phyloP scores from a whole-genome alignment of 1,284 basidiomycete genomes.

The Ustilago esculenta region DNA sequence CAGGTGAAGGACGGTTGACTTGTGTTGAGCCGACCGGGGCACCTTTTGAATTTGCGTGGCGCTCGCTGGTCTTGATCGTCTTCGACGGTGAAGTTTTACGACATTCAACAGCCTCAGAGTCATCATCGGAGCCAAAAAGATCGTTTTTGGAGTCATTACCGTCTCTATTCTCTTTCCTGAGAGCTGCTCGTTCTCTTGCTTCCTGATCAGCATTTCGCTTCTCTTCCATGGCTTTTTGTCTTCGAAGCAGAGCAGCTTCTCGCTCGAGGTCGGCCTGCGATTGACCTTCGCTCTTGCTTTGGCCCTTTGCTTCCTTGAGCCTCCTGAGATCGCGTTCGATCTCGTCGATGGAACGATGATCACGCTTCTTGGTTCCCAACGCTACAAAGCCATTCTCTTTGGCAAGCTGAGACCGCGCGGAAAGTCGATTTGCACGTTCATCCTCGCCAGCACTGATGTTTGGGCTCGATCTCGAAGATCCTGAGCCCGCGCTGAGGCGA shows the following conservation, averaged over 20 bases:
- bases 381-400: constrained; percentile 34
- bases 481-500: constrained; percentile 4
- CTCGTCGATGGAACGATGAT: constrained; percentile 53
- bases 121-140: constrained; percentile 38
- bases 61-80: background rate
- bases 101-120: background rate
- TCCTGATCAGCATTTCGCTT: constrained; percentile 30
- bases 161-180: constrained; percentile 7
- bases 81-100: constrained; percentile 2
- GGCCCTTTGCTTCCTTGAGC: constrained; percentile 29
- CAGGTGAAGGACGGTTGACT: background rate
- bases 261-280: constrained; percentile 29
- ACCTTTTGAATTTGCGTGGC: background rate
- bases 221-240: constrained; percentile 50
- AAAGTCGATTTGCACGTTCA: constrained; percentile 4
- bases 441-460: constrained; percentile 11
- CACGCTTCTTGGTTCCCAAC: constrained; percentile 47
- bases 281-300: constrained; percentile 7
- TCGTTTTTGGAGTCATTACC: constrained; percentile 19
- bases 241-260: constrained; percentile 38
- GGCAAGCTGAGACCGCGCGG: constrained; percentile 9
- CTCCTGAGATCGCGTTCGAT: constrained; percentile 50
- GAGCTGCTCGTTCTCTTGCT: constrained; percentile 23
- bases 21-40: background rate
- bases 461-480: constrained; percentile 16